phyloP scores from a whole-genome alignment of 768 basidiomycete species.

The Lanmaoa pseudosensibilis region DNA sequence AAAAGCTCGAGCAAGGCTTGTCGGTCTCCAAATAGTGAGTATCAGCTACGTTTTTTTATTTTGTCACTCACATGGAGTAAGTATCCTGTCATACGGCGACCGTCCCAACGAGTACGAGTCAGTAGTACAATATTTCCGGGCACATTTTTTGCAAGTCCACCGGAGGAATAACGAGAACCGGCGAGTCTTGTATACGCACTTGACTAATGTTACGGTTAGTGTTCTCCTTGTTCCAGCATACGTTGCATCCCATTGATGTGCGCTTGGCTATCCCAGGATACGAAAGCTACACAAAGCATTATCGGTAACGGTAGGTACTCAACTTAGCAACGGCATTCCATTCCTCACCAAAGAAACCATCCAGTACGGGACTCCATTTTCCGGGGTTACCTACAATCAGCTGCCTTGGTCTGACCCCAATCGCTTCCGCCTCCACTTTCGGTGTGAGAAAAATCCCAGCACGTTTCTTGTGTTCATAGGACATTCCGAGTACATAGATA shows the following conservation, averaged over 20 bases:
- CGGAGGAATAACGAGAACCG: slow-evolving; percentile 76
- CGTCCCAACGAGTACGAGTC: slow-evolving; percentile 80
- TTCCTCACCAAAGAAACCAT: slow-evolving; percentile 11
- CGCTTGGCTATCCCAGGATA: slow-evolving; percentile 50
- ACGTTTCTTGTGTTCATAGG: slow-evolving; percentile 8
- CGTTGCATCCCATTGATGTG: neutral
- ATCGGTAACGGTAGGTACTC: slow-evolving; percentile 69
- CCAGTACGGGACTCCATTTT: slow-evolving; percentile 74
- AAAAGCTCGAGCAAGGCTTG: slow-evolving; percentile 70
- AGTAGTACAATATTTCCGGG: slow-evolving; percentile 83
- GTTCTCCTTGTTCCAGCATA: neutral
- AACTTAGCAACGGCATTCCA: neutral
- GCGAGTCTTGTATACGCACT: slow-evolving; percentile 77
- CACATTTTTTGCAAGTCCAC: slow-evolving; percentile 82
- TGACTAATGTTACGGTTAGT: slow-evolving; percentile 77
- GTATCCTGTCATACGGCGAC: slow-evolving; percentile 80
- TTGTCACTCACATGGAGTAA: slow-evolving; percentile 29
- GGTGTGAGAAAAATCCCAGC: neutral
- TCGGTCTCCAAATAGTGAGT: slow-evolving; percentile 78
- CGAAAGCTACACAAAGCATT: slow-evolving; percentile 79
- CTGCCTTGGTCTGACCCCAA: slow-evolving; percentile 55
- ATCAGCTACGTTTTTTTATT: neutral
- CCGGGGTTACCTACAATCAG: slow-evolving; percentile 71
- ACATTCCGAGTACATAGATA: neutral
- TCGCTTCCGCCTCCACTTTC: neutral